phyloP scores from a whole-genome alignment of 1,139 yeast genomes.

The Taphrina deformans region DNA sequence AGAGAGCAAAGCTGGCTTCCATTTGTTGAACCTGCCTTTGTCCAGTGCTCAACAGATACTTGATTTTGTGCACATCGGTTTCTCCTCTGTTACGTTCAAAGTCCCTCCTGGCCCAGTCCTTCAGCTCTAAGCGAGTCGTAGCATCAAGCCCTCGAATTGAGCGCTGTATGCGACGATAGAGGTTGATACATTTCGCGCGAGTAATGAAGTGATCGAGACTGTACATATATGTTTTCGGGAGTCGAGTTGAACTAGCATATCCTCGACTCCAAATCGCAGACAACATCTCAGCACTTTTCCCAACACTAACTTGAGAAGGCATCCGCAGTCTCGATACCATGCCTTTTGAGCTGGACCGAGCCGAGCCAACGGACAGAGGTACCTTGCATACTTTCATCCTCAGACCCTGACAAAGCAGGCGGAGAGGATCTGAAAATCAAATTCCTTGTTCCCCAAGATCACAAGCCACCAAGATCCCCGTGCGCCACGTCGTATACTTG shows the following conservation, averaged over 20 bases:
- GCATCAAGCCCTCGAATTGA: constrained; percentile 21
- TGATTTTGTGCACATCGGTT: constrained; percentile 25
- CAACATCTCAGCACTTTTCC: too few relatives aligned
- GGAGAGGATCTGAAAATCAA: background rate
- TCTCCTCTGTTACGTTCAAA: constrained; percentile 24
- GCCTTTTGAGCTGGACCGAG: too few relatives aligned
- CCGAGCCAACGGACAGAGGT: too few relatives aligned
- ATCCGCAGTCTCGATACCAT: too few relatives aligned
- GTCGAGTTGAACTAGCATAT: constrained; percentile 14
- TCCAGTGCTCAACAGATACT: constrained; percentile 23
- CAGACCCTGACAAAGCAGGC: constrained; percentile 1
- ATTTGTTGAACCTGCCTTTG: constrained; percentile 29
- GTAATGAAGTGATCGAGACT: constrained; percentile 28
- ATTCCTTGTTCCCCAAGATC: background rate
- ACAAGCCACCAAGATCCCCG: background rate
- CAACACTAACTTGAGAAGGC: too few relatives aligned
- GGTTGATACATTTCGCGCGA: constrained; percentile 4
- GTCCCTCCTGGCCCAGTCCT: constrained; percentile 26
- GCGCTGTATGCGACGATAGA: constrained; percentile 31
- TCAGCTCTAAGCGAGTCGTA: constrained; percentile 12
- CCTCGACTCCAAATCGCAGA: background rate
- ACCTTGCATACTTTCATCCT: too few relatives aligned
- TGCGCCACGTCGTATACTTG: background rate
- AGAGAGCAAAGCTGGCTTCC: constrained; percentile 31
- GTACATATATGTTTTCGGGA: constrained; percentile 8